Evolutionary conservation across 2,329 filamentous ascomycete genomes (phyloP).

Genomic region (Alternaria triticimaculans): DNA sequence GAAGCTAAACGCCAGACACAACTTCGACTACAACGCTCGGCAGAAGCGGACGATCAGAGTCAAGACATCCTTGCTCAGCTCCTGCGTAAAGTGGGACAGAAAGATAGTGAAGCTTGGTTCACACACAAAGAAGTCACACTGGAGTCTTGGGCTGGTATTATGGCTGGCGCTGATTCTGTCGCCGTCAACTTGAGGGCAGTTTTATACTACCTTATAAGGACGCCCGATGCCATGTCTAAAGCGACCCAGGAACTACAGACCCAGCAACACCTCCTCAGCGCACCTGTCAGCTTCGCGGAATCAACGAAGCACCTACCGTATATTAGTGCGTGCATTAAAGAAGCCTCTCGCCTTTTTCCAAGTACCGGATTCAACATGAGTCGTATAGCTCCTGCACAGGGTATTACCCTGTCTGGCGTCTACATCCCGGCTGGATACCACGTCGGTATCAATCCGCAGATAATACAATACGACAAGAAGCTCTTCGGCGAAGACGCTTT

Average conservation of each 20-base stretch:
- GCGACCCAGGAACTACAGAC: neutral
- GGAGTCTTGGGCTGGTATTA: slow-evolving; percentile 37
- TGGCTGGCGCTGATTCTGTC: slow-evolving; percentile 48
- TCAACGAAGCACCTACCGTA: neutral
- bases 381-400: neutral
- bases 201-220: neutral
- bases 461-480: neutral
- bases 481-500: neutral
- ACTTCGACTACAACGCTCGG: slow-evolving; percentile 11
- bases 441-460: neutral
- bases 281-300: neutral
- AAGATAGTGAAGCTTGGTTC: slow-evolving; percentile 42
- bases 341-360: neutral
- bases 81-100: slow-evolving; percentile 33
- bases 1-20: slow-evolving; percentile 15
- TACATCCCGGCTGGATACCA: neutral
- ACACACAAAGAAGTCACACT: slow-evolving; percentile 36
- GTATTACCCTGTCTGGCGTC: neutral
- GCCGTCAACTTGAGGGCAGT: slow-evolving; percentile 33
- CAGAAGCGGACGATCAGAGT: slow-evolving; percentile 21
- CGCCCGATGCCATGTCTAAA: neutral
- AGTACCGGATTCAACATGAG: neutral
- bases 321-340: neutral
- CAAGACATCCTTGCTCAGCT: slow-evolving; percentile 21
- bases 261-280: neutral